Evolutionary conservation across 148 eudicot genomes (phyloP).

Genomic region (Rhododendron henanense): DNA sequence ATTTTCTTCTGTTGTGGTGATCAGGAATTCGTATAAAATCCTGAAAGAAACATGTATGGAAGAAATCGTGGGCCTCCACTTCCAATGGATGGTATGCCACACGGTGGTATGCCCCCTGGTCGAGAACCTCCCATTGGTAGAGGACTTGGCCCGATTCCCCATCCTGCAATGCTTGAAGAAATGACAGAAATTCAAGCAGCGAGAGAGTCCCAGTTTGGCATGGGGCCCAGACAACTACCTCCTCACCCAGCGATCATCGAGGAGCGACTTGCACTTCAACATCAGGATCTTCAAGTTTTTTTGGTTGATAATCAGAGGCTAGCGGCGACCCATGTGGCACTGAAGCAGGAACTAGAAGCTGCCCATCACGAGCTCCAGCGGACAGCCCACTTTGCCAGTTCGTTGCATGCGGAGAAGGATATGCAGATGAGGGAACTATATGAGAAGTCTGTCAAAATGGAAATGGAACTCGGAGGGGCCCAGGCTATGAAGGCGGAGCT

Average conservation of each 20-base stretch:
- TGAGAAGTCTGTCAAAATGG: constrained; percentile 71
- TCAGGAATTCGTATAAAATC: not conserved
- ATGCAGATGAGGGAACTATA: constrained; percentile 70
- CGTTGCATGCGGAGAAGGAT: constrained; percentile 61
- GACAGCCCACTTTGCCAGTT: constrained; percentile 50
- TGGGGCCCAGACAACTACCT: constrained; percentile 61
- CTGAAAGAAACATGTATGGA: constrained; percentile 45
- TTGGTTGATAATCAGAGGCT: constrained; percentile 76
- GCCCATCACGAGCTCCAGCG: constrained; percentile 67
- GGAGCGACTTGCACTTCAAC: constrained; percentile 74
- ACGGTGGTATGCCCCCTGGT: constrained; percentile 43
- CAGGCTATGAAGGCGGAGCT: constrained; percentile 81
- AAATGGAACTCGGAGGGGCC: constrained; percentile 59
- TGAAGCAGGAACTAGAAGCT: constrained; percentile 81
- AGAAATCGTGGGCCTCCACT: constrained; percentile 71
- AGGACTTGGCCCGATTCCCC: constrained; percentile 50
- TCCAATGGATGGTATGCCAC: constrained; percentile 55
- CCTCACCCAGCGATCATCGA: constrained; percentile 86
- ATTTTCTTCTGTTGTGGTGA: not conserved
- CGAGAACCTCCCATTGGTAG: constrained; percentile 54
- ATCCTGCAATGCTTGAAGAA: constrained; percentile 69
- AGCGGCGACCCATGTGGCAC: constrained; percentile 91
- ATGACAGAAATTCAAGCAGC: constrained; percentile 35
- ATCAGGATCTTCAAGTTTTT: constrained; percentile 73
- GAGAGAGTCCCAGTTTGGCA: constrained; percentile 62